Evolutionary conservation across 257 asterid genomes (phyloP), one percentile per base, ranked within the genome.

Genomic region (Petunia secreta): DNA sequence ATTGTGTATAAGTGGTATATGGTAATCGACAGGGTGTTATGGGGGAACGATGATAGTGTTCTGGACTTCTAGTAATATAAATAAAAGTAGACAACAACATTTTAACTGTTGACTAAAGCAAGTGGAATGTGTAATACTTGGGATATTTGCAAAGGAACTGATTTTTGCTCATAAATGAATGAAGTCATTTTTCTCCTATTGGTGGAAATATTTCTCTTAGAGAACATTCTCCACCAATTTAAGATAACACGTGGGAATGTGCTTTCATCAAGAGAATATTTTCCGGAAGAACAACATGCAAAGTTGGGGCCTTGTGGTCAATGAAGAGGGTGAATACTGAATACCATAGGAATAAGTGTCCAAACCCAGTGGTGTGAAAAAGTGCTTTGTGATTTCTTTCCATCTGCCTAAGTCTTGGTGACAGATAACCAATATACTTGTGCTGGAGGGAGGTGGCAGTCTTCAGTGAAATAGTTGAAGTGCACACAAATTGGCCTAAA

Each of bases 141-240:
- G 43, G 60, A 5, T 48, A 48, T 46, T 71, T 5, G 44, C 60
- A 10, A 48, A 25, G 6, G 11, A 25, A 48, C 25, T 48, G 77
- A 48, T 34, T 34, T 71, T 1, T 48, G 6, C 4, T 60, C 77
- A 48, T 54, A 11, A 9, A 71, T 48, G 34, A 10, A 48, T 71
- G 40, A 48, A 8, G 59, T 69, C 77, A 34, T 71, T 11, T 71
- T 69, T 50, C 44, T 71, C 77, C 77, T 48, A 3, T 46, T 68
- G 55, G 41, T 46, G 3, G 63, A 75, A 54, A 36, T 75, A 13
- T 55, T 69, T 82, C 50, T 62, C 40, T 59, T 52, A 4, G 15
- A 16, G 34, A 55, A 15, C 16, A 15, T 16, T 8, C 16, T 16
- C 64, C 11, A 14, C 39, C 4, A 3, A 36, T 36, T 63, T 43